Conservation (phyloP, 306 rosid species). For the Begonia fuchsioides region DNA sequence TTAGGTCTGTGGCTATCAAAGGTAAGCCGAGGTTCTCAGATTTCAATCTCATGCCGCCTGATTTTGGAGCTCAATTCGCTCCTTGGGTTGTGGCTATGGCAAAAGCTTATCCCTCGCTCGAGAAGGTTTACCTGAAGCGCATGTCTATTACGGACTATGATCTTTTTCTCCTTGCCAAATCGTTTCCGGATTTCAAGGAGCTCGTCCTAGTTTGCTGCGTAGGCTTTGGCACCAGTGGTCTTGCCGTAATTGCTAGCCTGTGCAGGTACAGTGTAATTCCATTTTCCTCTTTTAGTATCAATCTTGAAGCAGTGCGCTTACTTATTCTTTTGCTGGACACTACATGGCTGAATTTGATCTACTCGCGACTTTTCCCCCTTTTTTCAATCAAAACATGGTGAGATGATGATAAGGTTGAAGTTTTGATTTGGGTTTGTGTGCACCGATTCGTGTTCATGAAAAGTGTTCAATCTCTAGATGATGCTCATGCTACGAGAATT, state of each 20-base stretch:
- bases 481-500: too few species aligned
- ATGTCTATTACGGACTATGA: constrained; percentile 53
- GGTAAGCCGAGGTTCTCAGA: constrained; percentile 84
- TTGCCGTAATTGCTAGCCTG: constrained; percentile 42
- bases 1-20: constrained; percentile 44
- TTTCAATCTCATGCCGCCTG: constrained; percentile 61
- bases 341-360: too few species aligned
- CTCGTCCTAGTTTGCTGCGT: constrained; percentile 71
- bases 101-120: constrained; percentile 67
- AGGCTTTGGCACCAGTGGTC: constrained; percentile 61
- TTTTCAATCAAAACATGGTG: too few species aligned
- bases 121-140: constrained; percentile 68
- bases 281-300: too few species aligned
- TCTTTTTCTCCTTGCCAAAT: constrained; percentile 37
- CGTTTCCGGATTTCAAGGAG: constrained; percentile 46
- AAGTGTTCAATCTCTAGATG: too few species aligned
- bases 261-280: constrained; percentile 35
- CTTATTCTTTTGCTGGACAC: too few species aligned
- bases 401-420: too few species aligned
- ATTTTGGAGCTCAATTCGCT: constrained; percentile 71
- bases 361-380: too few species aligned
- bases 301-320: too few species aligned
- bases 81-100: constrained; percentile 55
- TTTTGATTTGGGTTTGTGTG: too few species aligned
- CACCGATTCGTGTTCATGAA: too few species aligned